These are phyloP conservation scores for Funneliformis caledonium DNA, from an alignment of 371 early-diverging fungal genomes.

Conservation along the genomic window DNA sequence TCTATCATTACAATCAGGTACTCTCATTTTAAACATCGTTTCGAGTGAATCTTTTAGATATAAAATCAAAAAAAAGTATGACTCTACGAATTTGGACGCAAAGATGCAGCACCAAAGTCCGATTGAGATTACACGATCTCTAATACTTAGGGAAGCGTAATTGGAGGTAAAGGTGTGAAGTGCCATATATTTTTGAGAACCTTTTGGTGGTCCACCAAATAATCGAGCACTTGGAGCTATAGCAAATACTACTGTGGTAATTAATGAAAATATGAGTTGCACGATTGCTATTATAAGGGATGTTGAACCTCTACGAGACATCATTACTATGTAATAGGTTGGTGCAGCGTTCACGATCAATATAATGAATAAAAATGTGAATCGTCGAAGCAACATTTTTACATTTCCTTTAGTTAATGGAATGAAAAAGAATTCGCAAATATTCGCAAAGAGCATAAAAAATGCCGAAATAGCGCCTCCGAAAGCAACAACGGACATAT, in stretches of 20 bases:
- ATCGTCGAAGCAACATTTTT: constrained; percentile 62
- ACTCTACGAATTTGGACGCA: constrained; percentile 78
- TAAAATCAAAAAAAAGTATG: constrained; percentile 85
- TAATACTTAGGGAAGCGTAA: constrained; percentile 75
- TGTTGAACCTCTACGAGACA: constrained; percentile 50
- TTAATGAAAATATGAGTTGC: constrained; percentile 69
- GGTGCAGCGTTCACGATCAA: constrained; percentile 72
- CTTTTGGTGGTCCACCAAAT: constrained; percentile 60
- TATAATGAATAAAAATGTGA: constrained; percentile 62
- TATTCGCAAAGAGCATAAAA: constrained; percentile 68
- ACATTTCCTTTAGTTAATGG: constrained; percentile 68
- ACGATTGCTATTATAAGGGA: constrained; percentile 66
- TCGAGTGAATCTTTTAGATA: constrained; percentile 85
- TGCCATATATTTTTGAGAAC: constrained; percentile 56
- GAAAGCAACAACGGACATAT: constrained; percentile 72
- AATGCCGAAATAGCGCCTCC: constrained; percentile 78
- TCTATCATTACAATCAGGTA: constrained; percentile 62
- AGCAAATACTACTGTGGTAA: constrained; percentile 68
- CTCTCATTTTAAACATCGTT: constrained; percentile 63
- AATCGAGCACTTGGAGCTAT: constrained; percentile 71
- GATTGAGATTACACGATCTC: constrained; percentile 77
- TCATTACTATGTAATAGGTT: constrained; percentile 63
- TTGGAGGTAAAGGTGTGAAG: constrained; percentile 79
- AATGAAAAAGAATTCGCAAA: constrained; percentile 74
- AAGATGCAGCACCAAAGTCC: constrained; percentile 80